Evolutionary conservation across 805 yeast species (phyloP), one percentile per base, ranked within the genome.

Genomic region (Saccharomycopsis schoenii): DNA sequence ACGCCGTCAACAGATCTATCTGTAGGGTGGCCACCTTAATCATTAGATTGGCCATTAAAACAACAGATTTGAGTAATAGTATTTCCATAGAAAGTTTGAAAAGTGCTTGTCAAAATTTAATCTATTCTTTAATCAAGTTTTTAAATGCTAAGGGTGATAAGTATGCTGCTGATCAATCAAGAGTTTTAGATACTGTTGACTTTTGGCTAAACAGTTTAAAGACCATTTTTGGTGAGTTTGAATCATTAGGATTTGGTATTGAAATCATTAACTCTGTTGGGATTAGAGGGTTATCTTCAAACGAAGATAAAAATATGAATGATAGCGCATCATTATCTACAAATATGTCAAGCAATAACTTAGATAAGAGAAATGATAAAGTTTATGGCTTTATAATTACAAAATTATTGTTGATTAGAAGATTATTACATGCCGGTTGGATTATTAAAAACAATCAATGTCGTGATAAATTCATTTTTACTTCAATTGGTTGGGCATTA

Each of bases 151-250:
- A 76, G 29, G 76, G 80, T 29, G 79, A 77, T 2, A 68, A 76
- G 1, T 74, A 84, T 58, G 73, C 82, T 43, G 76, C 80, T 36
- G 92, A 85, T 68, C 94, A 88, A 70, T 73, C 82, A n/a, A 71
- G 81, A 40, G 71, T 88, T 36, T 69, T 88, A 62, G 88, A 85
- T 60, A 78, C 80, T 25, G 73, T 84, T 61, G 89, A 85, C 67
- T 71, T 81, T 29, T 81, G 84, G 68, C 67, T 84, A 50, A 76
- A 72, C 39, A 71, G 78, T 2, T 73, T 84, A 57, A 72, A 74
- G 62, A 68, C 68, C 0, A 68, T 76, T 29, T 72, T 78, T 60
- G 73, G 74, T 52, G 78, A 74, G 56, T 65, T 66, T 2, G 76
- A 73, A 12, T 67, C 82, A 36, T 73, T 82, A 59, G 69, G 70